A percentile compares a stretch with the other conserved stretches of the same genome.
Evolutionary conservation across 805 yeast genomes (phyloP).

Genomic region (Spathaspora sp.): DNA sequence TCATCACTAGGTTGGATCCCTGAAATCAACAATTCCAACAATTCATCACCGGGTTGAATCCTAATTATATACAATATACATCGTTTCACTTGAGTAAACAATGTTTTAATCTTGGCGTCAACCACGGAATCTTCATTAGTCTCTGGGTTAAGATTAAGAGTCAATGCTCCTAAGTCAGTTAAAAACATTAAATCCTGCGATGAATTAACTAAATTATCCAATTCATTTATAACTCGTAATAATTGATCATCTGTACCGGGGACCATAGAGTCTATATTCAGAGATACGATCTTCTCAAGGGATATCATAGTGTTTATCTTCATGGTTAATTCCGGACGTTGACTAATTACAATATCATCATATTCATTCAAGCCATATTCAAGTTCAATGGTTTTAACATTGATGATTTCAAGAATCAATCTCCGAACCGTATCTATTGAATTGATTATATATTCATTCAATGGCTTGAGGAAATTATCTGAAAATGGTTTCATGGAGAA

Average conservation of each 20-base stretch:
- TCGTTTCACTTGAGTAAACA: conserved; percentile 75
- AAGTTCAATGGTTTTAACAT: conserved; percentile 54
- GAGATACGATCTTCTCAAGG: conserved; percentile 41
- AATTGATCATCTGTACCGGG: conserved; percentile 56
- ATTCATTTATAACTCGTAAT: conserved; percentile 37
- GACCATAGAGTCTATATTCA: conserved; percentile 40
- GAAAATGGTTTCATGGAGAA: conserved; percentile 68
- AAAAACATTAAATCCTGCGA: conserved; percentile 43
- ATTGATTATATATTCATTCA: conserved; percentile 65
- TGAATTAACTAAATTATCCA: conserved; percentile 34
- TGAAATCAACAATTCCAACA: conserved; percentile 65
- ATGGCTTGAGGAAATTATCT: conserved; percentile 71
- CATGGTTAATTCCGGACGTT: conserved; percentile 45
- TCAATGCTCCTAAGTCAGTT: conserved; percentile 49
- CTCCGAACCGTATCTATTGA: conserved; percentile 45
- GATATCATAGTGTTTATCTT: conserved; percentile 44
- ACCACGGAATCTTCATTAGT: conserved; percentile 43
- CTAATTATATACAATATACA: conserved; percentile 78
- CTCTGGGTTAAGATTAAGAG: conserved; percentile 55
- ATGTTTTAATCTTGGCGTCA: conserved; percentile 55
- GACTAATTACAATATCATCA: conserved; percentile 57
- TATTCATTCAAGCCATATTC: conserved; percentile 60
- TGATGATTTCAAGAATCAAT: conserved; percentile 46
- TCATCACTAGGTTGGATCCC: conserved; percentile 73
- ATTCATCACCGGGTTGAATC: conserved; percentile 62